Evolutionary conservation across 371 early-diverging fungal species (phyloP).

Genomic region (Mortierella sp.): DNA sequence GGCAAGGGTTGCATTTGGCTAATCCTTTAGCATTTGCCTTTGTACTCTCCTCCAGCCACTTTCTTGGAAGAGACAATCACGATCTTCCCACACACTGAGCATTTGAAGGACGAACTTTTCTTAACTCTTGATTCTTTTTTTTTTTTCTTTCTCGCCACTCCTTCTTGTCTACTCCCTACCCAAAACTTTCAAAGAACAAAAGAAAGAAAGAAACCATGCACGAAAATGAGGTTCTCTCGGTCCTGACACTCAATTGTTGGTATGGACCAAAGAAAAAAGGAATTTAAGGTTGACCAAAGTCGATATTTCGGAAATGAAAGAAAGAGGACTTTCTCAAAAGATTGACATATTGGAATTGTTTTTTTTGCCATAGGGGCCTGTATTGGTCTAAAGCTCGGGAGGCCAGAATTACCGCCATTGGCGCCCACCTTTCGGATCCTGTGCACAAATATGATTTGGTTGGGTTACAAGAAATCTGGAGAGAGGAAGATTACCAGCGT

Average conservation of each 20-base stretch:
- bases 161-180: background rate
- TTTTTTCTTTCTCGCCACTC: background rate
- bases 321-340: background rate
- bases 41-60: no score
- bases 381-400: conserved; percentile 61
- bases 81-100: no score
- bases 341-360: background rate
- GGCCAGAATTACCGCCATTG: conserved; percentile 67
- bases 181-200: background rate
- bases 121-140: no score
- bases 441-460: conserved; percentile 62
- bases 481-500: conserved; percentile 61
- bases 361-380: conserved; percentile 59
- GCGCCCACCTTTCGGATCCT: conserved; percentile 54
- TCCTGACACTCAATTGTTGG: conserved; percentile 46
- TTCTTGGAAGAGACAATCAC: no score
- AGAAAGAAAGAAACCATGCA: conserved; percentile 13
- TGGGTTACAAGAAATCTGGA: conserved; percentile 74
- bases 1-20: no score
- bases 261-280: conserved; percentile 1
- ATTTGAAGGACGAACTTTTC: no score
- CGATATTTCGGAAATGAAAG: background rate
- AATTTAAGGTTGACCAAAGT: background rate
- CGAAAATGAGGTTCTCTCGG: conserved; percentile 10
- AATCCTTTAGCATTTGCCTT: no score